Evolutionary conservation across 2,329 filamentous ascomycete species (phyloP), one percentile per base, ranked within the genome.

Genomic region (Phaeosphaeriaceae sp.): DNA sequence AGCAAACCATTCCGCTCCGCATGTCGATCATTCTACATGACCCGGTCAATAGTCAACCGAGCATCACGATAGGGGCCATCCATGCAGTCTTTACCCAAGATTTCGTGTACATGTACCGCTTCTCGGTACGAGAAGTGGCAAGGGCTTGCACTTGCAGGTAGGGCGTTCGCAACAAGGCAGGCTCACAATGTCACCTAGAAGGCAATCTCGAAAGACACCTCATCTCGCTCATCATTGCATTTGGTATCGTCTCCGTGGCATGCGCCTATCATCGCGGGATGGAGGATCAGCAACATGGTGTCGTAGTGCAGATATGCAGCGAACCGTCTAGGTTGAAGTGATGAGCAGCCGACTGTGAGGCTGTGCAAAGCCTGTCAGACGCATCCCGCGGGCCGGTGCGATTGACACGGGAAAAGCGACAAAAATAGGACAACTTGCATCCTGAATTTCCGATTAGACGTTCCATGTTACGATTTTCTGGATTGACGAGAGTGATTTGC

Each of bases 341-440:
- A 47, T 44, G 58, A 55, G 47, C 50, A 45, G 57, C 53, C 53
- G 51, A 50, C 52, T 61, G 52, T 44, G 60, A 65, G 62, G 62
- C 62, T 63, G 62, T 65, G 62, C 58, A 62, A 51, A 58, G 60
- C 45, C 45, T 60, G 60, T 65, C 60, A 65, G 62, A 61, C 56
- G 41, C 50, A 51, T 40, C 45, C 27, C 27, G 50, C 57, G 56
- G 62, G 51, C 56, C 56, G 54, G 62, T 57, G 56, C 54, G 53
- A 61, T 31, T 53, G 33, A 57, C 36, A 36, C 48, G 53, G 55
- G 19, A 44, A 53, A 27, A 20, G 48, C 11, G 49, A 50, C 49
- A 21, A 64, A 61, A 61, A 61, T 64, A 64, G 61, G 36, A 59
- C 59, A 51, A 27, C 11, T 24, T 47, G 56, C 48, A 58, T 52